Percentiles rank a stretch among this genome's conserved stretches.
Conservation (phyloP, 2,329 filamentous ascomycete species). For the Trichoderma afroharzianum region DNA sequence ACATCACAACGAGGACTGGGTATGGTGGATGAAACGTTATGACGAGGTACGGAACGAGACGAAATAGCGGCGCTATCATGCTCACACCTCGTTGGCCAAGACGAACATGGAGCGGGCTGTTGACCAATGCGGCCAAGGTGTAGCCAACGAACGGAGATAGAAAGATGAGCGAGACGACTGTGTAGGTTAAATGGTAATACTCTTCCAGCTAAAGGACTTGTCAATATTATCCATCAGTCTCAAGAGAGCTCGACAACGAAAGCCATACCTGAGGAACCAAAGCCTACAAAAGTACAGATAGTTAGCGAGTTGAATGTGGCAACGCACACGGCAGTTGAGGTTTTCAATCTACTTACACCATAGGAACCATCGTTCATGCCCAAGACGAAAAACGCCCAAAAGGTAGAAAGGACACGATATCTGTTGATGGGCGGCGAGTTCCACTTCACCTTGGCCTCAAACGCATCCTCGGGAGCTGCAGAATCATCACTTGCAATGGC, state of each 20-base stretch:
- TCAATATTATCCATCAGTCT: not conserved
- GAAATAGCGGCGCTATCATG: conserved; percentile 54
- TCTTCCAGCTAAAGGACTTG: conserved; percentile 21
- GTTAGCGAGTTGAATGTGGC: not conserved
- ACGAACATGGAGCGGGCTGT: conserved; percentile 35
- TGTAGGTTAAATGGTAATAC: conserved; percentile 40
- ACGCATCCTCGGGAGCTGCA: not conserved
- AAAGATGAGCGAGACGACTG: conserved; percentile 43
- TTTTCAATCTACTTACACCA: conserved; percentile 41
- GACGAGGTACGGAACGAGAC: conserved; percentile 61
- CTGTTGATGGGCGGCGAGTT: conserved; percentile 48
- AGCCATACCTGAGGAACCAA: conserved; percentile 4
- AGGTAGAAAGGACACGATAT: conserved; percentile 48
- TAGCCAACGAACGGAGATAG: conserved; percentile 43
- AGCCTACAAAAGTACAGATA: not conserved
- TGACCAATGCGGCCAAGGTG: conserved; percentile 37
- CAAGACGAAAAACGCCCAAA: conserved; percentile 56
- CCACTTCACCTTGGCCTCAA: conserved; percentile 37
- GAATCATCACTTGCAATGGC: not conserved
- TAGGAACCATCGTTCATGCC: conserved; percentile 58
- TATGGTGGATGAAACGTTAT: conserved; percentile 65
- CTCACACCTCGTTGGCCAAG: conserved; percentile 56
- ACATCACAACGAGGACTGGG: conserved; percentile 61
- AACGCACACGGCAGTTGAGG: no score
- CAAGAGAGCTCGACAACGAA: not conserved